phyloP scores from a whole-genome alignment of 2,329 filamentous ascomycete species.

The Colletotrichum lindemuthianum region DNA sequence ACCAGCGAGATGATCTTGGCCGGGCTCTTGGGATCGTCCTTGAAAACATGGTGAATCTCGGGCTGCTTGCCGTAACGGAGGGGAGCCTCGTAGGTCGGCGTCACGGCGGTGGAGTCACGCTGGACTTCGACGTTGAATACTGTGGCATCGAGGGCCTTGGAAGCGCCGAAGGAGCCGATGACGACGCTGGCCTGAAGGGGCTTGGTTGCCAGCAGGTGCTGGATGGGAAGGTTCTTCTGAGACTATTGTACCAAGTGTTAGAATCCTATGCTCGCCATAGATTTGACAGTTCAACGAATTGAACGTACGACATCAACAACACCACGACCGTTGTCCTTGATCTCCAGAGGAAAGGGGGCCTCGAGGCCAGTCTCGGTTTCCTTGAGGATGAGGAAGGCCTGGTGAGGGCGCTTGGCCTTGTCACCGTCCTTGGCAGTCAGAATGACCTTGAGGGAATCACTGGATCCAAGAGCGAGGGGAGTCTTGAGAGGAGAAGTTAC shows the following conservation, averaged over 20 bases:
- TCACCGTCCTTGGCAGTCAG: slow-evolving; percentile 84
- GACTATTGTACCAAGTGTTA: slow-evolving; percentile 63
- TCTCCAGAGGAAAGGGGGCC: slow-evolving; percentile 82
- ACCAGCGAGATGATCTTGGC: slow-evolving; percentile 81
- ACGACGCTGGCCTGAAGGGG: slow-evolving; percentile 84
- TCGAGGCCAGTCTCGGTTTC: slow-evolving; percentile 81
- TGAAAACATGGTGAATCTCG: slow-evolving; percentile 94
- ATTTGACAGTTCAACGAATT: not conserved
- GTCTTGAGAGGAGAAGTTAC: slow-evolving; percentile 69
- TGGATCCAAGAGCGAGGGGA: slow-evolving; percentile 70
- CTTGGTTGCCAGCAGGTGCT: slow-evolving; percentile 75
- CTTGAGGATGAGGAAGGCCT: slow-evolving; percentile 87
- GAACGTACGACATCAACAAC: slow-evolving; percentile 82
- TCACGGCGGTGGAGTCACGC: slow-evolving; percentile 68
- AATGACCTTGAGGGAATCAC: slow-evolving; percentile 82
- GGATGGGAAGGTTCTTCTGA: slow-evolving; percentile 87
- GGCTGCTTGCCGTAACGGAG: slow-evolving; percentile 84
- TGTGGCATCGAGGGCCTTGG: slow-evolving; percentile 72
- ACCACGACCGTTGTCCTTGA: slow-evolving; percentile 90
- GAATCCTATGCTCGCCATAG: slow-evolving; percentile 25
- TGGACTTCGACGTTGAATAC: slow-evolving; percentile 79
- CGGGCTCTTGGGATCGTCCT: slow-evolving; percentile 80
- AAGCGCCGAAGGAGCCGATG: slow-evolving; percentile 85
- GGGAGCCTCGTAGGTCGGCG: slow-evolving; percentile 71
- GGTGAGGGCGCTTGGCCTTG: slow-evolving; percentile 86